Percentiles rank a stretch among this genome's conserved stretches.
These are phyloP conservation scores for Prunus campanulata DNA, from an alignment of 306 rosid genomes.

Conservation along the genomic window DNA sequence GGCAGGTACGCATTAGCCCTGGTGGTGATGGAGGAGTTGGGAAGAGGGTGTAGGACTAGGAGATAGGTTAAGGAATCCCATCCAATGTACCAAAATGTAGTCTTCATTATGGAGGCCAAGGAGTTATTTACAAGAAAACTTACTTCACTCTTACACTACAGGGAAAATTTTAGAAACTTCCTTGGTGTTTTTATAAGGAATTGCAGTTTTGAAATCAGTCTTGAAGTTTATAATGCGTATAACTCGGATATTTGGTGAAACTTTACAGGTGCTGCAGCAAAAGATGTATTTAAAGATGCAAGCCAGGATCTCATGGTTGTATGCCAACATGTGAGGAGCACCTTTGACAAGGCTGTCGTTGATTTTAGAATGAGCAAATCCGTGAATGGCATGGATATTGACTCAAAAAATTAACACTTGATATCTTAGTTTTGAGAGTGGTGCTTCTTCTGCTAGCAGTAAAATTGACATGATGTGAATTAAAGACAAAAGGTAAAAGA, in stretches of 20 bases:
- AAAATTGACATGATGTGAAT: too few relatives aligned
- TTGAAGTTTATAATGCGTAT: not conserved
- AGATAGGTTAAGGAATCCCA: not conserved
- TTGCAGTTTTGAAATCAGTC: not conserved
- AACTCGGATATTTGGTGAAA: not conserved
- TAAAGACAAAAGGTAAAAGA: too few relatives aligned
- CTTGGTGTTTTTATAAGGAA: not conserved
- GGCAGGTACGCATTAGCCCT: not conserved
- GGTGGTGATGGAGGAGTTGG: not conserved
- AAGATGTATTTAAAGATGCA: constrained; percentile 62
- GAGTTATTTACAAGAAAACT: too few relatives aligned
- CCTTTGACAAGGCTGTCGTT: constrained; percentile 58
- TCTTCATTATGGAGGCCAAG: too few relatives aligned
- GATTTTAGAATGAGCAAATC: constrained; percentile 45
- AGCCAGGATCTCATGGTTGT: constrained; percentile 73
- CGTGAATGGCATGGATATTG: constrained; percentile 29
- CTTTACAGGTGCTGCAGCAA: constrained; percentile 64
- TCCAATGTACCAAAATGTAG: not conserved
- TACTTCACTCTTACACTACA: too few relatives aligned
- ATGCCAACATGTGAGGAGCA: constrained; percentile 67
- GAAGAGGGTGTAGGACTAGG: not conserved
- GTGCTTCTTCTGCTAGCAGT: too few relatives aligned
- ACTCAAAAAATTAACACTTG: constrained; percentile 8
- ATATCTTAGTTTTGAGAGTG: too few relatives aligned
- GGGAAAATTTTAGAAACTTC: not conserved